Evolutionary conservation across 225 moss, liverwort and hornwort species (phyloP).

Genomic region (Physcomitrium patens): DNA sequence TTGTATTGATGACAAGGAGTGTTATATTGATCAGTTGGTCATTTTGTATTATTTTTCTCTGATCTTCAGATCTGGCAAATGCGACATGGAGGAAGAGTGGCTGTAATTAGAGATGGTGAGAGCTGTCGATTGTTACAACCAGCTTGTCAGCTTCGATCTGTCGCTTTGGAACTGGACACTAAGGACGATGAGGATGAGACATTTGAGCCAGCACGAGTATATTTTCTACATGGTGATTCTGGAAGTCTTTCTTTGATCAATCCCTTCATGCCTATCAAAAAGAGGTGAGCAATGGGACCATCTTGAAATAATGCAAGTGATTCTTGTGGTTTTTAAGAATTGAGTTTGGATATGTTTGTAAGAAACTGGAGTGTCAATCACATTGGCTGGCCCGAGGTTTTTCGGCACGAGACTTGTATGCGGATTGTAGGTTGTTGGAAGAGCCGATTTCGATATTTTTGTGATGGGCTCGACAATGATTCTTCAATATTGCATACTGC

Average conservation of each 20-base stretch:
- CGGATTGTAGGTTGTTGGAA: constrained; percentile 11
- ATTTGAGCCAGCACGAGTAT: constrained; percentile 82
- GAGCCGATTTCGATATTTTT: constrained; percentile 5
- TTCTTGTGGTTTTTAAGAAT: not conserved
- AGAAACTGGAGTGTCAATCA: constrained; percentile 9
- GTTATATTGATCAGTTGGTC: constrained; percentile 6
- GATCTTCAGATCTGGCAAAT: constrained; percentile 90
- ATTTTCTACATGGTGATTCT: constrained; percentile 80
- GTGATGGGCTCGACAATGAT: constrained; percentile 4
- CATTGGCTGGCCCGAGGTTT: constrained; percentile 1
- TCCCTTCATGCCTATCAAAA: constrained; percentile 77
- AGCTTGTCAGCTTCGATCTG: constrained; percentile 81
- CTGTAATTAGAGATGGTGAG: constrained; percentile 79
- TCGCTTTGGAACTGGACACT: constrained; percentile 45
- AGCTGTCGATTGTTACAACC: constrained; percentile 94
- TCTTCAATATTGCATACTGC: constrained; percentile 24
- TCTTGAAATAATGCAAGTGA: not conserved
- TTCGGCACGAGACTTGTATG: constrained; percentile 7
- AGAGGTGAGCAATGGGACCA: constrained; percentile 46
- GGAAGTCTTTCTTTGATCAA: constrained; percentile 75
- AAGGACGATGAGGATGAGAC: constrained; percentile 65
- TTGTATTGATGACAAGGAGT: too few relatives aligned
- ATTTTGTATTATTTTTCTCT: constrained; percentile 23
- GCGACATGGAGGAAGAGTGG: constrained; percentile 92
- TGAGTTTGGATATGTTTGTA: constrained; percentile 21